phyloP scores from a whole-genome alignment of 106 monocot species.

The Agapanthus africanus region DNA sequence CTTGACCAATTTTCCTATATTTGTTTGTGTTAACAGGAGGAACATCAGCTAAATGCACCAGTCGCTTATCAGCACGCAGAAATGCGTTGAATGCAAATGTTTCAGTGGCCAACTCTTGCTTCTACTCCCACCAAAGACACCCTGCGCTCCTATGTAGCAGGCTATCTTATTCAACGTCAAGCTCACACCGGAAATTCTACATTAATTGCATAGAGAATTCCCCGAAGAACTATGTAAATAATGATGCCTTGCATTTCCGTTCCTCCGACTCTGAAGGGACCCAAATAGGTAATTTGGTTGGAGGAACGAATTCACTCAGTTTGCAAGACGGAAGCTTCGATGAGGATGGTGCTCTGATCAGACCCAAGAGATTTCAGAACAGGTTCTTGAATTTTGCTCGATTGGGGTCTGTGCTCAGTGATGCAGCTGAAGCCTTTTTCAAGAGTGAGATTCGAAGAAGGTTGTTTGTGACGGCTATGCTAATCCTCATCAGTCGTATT shows the following conservation, averaged over 20 bases:
- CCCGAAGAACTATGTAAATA: background rate
- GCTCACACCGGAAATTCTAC: background rate
- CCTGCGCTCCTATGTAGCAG: background rate
- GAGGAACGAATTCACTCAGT: background rate
- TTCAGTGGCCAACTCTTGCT: background rate
- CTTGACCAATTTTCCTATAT: background rate
- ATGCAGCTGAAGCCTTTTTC: slow-evolving; percentile 76
- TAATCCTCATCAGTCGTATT: slow-evolving; percentile 72
- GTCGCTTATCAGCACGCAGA: background rate
- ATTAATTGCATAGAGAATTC: slow-evolving; percentile 7
- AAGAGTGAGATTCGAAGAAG: slow-evolving; percentile 94
- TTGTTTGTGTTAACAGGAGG: background rate
- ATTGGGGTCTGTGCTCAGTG: slow-evolving; percentile 59
- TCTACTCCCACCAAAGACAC: background rate
- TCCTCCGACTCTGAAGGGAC: background rate
- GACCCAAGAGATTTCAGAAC: slow-evolving; percentile 49
- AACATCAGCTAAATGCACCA: background rate
- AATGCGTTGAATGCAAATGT: background rate
- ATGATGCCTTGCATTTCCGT: background rate
- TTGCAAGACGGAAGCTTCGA: slow-evolving; percentile 8
- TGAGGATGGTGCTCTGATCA: background rate
- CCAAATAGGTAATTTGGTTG: background rate
- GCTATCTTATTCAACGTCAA: background rate
- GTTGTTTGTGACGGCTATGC: slow-evolving; percentile 72
- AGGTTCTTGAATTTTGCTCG: slow-evolving; percentile 65